phyloP scores from a whole-genome alignment of 1,139 yeast species.

The Blastobotrys malaysiensis region DNA sequence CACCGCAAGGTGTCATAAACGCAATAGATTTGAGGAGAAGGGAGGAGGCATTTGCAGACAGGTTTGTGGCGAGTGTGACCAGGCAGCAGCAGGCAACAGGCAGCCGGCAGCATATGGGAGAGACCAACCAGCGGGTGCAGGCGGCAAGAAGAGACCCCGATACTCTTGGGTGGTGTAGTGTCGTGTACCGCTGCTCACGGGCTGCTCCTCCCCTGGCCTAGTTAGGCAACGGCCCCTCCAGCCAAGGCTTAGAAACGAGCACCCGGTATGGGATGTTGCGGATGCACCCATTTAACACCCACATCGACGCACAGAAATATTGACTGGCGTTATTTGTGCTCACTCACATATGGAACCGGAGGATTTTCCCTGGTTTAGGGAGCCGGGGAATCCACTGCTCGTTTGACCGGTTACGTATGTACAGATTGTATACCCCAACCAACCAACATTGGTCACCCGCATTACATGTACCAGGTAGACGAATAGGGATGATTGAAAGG shows the following conservation, averaged over 20 bases:
- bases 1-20: too few relatives aligned
- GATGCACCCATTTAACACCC: background rate
- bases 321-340: background rate
- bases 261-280: background rate
- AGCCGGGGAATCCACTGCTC: background rate
- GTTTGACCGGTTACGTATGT: background rate
- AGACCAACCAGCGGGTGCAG: background rate
- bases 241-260: background rate
- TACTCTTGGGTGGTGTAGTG: too few relatives aligned
- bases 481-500: background rate
- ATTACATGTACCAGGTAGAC: background rate
- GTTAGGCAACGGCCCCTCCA: background rate
- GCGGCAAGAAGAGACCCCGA: background rate
- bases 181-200: too few relatives aligned
- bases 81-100: background rate
- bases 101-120: too few relatives aligned
- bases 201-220: background rate
- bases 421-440: background rate
- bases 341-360: background rate
- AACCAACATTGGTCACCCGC: background rate
- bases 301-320: background rate
- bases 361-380: constrained; percentile 1
- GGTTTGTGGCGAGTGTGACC: background rate
- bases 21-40: too few relatives aligned
- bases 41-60: background rate